phyloP scores from a whole-genome alignment of 805 yeast species.

The Candida tibetensis region DNA sequence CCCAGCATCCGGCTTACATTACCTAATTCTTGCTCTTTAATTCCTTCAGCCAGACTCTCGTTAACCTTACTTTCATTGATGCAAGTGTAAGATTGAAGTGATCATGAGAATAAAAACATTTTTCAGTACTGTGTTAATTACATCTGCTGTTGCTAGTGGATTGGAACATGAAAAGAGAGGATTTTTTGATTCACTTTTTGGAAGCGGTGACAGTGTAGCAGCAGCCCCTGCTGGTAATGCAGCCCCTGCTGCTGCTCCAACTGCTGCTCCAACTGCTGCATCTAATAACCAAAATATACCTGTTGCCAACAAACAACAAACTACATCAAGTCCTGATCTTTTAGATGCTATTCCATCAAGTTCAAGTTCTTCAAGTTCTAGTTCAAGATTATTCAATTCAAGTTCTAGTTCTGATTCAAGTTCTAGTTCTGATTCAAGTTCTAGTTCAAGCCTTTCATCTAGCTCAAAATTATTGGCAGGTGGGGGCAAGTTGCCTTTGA shows the following conservation, averaged over 20 bases:
- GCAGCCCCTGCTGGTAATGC: constrained; percentile 9
- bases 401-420: constrained; percentile 8
- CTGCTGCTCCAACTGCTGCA: constrained; percentile 3
- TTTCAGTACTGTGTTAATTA: constrained; percentile 22
- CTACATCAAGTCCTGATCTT: constrained; percentile 1
- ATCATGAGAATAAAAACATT: constrained; percentile 25
- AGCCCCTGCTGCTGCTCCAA: constrained; percentile 8
- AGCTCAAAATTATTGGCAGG: background rate
- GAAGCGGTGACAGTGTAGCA: constrained; percentile 10
- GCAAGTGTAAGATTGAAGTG: constrained; percentile 8
- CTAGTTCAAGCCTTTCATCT: constrained; percentile 7
- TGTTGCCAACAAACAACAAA: constrained; percentile 1
- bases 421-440: constrained; percentile 2
- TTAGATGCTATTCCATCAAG: constrained; percentile 4
- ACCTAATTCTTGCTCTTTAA: constrained; percentile 1
- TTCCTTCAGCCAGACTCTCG: background rate
- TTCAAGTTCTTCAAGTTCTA: constrained; percentile 6
- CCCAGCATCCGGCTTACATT: background rate
- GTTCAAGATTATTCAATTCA: no score
- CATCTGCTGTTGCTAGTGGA: constrained; percentile 21
- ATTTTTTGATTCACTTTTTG: constrained; percentile 10
- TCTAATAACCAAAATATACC: no score
- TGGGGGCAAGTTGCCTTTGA: background rate
- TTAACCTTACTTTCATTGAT: constrained; percentile 1
- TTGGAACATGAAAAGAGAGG: constrained; percentile 11